A percentile compares a stretch with the other conserved stretches of the same genome.
Conservation (phyloP, 2,329 filamentous ascomycete species). For the Ceratocystiopsis sp. region DNA sequence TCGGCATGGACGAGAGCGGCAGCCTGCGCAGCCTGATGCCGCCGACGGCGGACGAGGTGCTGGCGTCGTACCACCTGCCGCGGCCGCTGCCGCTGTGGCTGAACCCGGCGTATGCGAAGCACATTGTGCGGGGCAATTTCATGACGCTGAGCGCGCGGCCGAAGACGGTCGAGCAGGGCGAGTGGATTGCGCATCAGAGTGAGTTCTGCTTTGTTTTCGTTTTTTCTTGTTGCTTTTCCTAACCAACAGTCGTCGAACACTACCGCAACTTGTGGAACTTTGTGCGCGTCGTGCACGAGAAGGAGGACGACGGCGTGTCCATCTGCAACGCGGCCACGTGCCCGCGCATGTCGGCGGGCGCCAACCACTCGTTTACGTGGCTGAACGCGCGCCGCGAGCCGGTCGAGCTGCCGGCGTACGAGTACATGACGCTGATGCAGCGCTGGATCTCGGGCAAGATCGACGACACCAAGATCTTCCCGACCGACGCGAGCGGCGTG, state of each 20-base stretch:
- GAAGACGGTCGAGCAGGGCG: conserved; percentile 81
- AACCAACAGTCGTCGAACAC: conserved; percentile 66
- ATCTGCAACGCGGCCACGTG: conserved; percentile 76
- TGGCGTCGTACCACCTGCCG: conserved; percentile 46
- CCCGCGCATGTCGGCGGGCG: conserved; percentile 84
- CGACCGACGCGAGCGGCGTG: conserved; percentile 59
- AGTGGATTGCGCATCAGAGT: conserved; percentile 96
- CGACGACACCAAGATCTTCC: conserved; percentile 77
- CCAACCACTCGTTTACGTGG: conserved; percentile 95
- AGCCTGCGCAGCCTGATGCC: conserved; percentile 24
- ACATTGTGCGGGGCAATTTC: conserved; percentile 95
- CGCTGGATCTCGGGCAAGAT: conserved; percentile 96
- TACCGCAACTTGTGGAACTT: conserved; percentile 80
- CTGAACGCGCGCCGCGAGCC: conserved; percentile 75
- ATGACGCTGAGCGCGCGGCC: conserved; percentile 88
- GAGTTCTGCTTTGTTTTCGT: conserved; percentile 9
- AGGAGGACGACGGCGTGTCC: conserved; percentile 57
- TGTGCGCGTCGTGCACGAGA: conserved; percentile 74
- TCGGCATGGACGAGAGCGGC: conserved; percentile 48
- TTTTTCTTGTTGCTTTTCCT: neutral
- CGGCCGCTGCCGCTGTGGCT: conserved; percentile 57
- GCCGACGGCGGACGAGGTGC: conserved; percentile 28
- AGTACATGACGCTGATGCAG: conserved; percentile 92
- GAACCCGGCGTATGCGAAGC: conserved; percentile 56
- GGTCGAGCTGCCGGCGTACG: conserved; percentile 78